A percentile compares a stretch with the other conserved stretches of the same genome.
These are phyloP conservation scores for Entelexis paramagnoliae DNA, from an alignment of 1,139 yeast species.

Conservation along the genomic window DNA sequence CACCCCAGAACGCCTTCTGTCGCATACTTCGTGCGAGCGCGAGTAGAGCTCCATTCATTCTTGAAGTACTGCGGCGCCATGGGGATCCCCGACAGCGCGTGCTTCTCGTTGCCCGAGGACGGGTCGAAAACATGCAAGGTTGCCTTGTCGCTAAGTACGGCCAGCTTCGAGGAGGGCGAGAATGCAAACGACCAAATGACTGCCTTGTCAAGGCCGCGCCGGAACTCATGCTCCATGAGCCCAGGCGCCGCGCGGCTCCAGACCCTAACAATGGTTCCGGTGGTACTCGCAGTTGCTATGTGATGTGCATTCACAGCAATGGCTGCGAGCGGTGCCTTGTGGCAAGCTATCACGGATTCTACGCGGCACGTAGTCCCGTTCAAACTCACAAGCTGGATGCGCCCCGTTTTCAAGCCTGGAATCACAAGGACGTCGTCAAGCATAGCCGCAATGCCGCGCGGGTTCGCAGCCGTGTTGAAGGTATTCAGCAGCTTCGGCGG, in stretches of 20 bases:
- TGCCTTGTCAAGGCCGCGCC: conserved; percentile 84
- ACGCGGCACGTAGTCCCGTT: conserved; percentile 42
- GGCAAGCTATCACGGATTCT: conserved; percentile 63
- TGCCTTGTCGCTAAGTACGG: conserved; percentile 78
- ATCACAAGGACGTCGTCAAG: conserved; percentile 51
- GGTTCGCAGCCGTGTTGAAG: conserved; percentile 64
- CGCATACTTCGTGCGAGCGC: conserved; percentile 45
- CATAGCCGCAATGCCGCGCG: conserved; percentile 58
- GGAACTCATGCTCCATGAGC: conserved; percentile 46
- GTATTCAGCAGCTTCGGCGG: conserved; percentile 63
- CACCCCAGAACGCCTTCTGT: conserved; percentile 61
- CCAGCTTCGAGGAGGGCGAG: conserved; percentile 62
- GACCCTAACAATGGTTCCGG: conserved; percentile 76
- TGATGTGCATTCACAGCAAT: conserved; percentile 55
- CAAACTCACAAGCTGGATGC: conserved; percentile 65
- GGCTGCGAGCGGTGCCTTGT: conserved; percentile 57
- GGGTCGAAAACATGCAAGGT: conserved; percentile 73
- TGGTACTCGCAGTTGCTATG: conserved; percentile 78
- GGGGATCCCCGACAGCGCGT: conserved; percentile 57
- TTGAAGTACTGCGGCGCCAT: conserved; percentile 63
- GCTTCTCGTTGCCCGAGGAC: conserved; percentile 41
- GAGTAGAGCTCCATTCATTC: conserved; percentile 83
- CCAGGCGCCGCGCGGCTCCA: conserved; percentile 2
- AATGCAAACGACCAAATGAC: conserved; percentile 72
- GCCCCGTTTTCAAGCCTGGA: conserved; percentile 55